phyloP scores from a whole-genome alignment of 345 rosid species.

The Hevea brasiliensis region DNA sequence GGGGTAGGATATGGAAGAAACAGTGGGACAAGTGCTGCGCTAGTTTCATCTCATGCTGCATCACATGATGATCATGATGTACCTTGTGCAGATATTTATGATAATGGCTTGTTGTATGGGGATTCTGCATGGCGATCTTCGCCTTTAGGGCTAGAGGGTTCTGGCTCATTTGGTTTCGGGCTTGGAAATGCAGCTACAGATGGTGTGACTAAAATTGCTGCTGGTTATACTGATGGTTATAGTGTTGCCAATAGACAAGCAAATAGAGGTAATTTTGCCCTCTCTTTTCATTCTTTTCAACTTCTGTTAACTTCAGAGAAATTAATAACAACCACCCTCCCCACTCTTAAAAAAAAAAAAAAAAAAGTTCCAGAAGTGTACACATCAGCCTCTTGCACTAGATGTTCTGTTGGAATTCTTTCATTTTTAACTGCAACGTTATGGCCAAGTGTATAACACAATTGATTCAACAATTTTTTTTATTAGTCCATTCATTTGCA shows the following conservation, averaged over 20 bases:
- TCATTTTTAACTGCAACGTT: no score
- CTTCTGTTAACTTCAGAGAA: neutral
- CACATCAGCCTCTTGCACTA: no score
- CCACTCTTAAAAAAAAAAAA: no score
- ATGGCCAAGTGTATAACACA: no score
- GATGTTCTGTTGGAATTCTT: no score
- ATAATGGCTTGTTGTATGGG: constrained; percentile 37
- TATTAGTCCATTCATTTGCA: no score
- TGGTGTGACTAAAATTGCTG: constrained; percentile 43
- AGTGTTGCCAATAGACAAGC: constrained; percentile 56
- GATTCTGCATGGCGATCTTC: constrained; percentile 54
- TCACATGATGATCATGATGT: constrained; percentile 44
- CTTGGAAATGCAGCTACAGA: constrained; percentile 51
- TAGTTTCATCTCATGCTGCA: constrained; percentile 32
- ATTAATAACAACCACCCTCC: no score
- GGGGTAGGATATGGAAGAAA: constrained; percentile 52
- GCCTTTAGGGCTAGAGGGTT: constrained; percentile 39
- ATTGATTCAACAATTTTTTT: no score
- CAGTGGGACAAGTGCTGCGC: constrained; percentile 22
- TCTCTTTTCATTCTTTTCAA: neutral
- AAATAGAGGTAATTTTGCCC: constrained; percentile 47
- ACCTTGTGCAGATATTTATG: constrained; percentile 37
- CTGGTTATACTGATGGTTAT: constrained; percentile 53
- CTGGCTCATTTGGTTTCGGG: constrained; percentile 52
- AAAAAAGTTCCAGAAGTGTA: no score